These are phyloP conservation scores for Ophiostoma piceae DNA, from an alignment of 2,329 filamentous ascomycete species.

Conservation along the genomic window DNA sequence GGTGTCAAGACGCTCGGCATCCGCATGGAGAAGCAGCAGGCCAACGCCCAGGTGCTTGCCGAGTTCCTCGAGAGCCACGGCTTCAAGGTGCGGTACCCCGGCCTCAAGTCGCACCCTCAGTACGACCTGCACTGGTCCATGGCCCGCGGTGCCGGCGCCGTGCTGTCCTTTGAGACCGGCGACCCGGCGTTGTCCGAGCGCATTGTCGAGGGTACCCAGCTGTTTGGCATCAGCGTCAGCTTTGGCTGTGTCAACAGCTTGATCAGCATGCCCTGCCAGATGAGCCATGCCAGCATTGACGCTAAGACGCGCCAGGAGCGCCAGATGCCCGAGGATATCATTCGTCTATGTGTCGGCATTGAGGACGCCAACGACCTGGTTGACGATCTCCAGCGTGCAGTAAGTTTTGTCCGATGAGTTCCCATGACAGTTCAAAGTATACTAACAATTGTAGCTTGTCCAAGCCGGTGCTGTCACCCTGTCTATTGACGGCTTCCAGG, in stretches of 20 bases:
- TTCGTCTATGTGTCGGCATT: constrained; percentile 91
- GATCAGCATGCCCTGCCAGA: constrained; percentile 98
- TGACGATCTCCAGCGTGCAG: constrained; percentile 84
- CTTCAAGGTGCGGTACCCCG: constrained; percentile 93
- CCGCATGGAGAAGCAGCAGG: constrained; percentile 97
- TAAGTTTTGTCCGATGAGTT: constrained; percentile 47
- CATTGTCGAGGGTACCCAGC: constrained; percentile 84
- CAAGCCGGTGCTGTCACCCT: constrained; percentile 90
- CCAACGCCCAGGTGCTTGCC: constrained; percentile 84
- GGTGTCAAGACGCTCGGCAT: constrained; percentile 96
- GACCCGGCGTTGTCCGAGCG: constrained; percentile 77
- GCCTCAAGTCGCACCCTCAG: constrained; percentile 89
- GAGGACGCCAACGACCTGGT: constrained; percentile 89
- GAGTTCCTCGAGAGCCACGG: constrained; percentile 86
- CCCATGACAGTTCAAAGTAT: not conserved
- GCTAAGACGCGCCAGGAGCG: constrained; percentile 84
- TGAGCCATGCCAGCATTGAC: constrained; percentile 98
- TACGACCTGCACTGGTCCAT: constrained; percentile 95
- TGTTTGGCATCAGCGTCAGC: constrained; percentile 94
- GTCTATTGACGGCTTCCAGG: constrained; percentile 75
- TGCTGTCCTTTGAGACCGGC: constrained; percentile 93
- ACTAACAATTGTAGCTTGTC: constrained; percentile 57
- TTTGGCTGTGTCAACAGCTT: constrained; percentile 98
- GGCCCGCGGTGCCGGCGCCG: constrained; percentile 87
- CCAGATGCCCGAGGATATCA: constrained; percentile 94